Base-by-base conservation (phyloP, 2,329 filamentous ascomycete genomes). In the Xylariales sp. region DNA sequence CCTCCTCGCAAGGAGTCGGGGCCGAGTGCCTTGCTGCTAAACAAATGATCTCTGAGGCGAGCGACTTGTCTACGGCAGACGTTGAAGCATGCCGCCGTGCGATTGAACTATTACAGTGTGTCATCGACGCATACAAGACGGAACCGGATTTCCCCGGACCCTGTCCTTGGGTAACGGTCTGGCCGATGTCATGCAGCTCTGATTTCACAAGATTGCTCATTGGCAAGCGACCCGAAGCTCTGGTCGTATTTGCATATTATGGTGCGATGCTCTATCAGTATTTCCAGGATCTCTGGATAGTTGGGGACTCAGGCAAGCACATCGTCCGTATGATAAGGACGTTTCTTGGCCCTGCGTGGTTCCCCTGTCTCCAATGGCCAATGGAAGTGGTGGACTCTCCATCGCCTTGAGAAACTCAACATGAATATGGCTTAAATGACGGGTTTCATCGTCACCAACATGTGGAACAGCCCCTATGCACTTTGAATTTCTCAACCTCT, bases 231-330 rank as follows among this genome's bases (percentile, higher is more conserved):
- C 54, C 56, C 4, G 55, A 55, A 34, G 56, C 52, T 5, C 20
- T 60, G 7, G 49, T 53, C 1, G 33, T 61, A 6, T 42, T 61
- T 15, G 54, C 50, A 4, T 53, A 59, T 43, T 59, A 60, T 31
- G 47, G 51, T 0, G 45, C 54, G 14, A 47, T 61, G 16, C 47
- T 61, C 12, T 53, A 61, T 37, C 41, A 53, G 19, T 51, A 46
- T 12, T 27, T 29, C 11, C 43, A 46, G 24, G 24, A 45, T 11
- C 18, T 59, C 31, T 62, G 58, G 58, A 55, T 56, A 38, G 47
- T 61, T n/a, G 47, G 50, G 9, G 32, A 36, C 14, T 20, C 22
- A 10, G 39, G 39, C 14, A 35, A 31, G 32, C 31, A 42, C 24
- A 42, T 42, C 8, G 29, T 42, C 9, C 16, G 31, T 8, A 27